A percentile compares a stretch with the other conserved stretches of the same genome.
These are phyloP conservation scores for Torulaspora pretoriensis DNA, from an alignment of 1,139 yeast genomes.

Conservation along the genomic window DNA sequence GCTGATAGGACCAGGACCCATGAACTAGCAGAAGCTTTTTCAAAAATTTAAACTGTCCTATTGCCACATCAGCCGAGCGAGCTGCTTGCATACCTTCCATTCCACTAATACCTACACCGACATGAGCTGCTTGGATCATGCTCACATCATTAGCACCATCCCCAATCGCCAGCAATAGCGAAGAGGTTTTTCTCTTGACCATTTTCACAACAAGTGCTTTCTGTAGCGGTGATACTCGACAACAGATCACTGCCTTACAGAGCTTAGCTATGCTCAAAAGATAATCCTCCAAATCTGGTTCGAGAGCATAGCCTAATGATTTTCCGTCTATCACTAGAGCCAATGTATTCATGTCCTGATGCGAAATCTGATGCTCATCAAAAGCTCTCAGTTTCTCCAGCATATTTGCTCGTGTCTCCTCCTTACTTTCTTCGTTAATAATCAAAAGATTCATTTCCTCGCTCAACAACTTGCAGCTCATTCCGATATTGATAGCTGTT, in stretches of 20 bases:
- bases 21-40: slow-evolving; percentile 82
- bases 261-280: slow-evolving; percentile 75
- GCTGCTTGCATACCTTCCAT: slow-evolving; percentile 99
- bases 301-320: slow-evolving; percentile 80
- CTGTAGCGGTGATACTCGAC: slow-evolving; percentile 96
- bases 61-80: slow-evolving; percentile 92
- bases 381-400: slow-evolving; percentile 74
- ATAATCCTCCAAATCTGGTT: slow-evolving; percentile 71
- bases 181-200: slow-evolving; percentile 75
- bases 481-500: slow-evolving; percentile 98
- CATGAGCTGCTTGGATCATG: slow-evolving; percentile 98
- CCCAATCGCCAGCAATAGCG: slow-evolving; percentile 86
- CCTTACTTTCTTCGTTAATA: slow-evolving; percentile 79
- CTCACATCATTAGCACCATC: slow-evolving; percentile 99
- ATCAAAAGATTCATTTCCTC: slow-evolving; percentile 94
- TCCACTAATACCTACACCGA: slow-evolving; percentile 97
- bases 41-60: slow-evolving; percentile 90
- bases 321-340: slow-evolving; percentile 94
- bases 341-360: slow-evolving; percentile 70
- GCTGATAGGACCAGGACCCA: slow-evolving; percentile 96
- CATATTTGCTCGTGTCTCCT: slow-evolving; percentile 67
- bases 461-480: slow-evolving; percentile 89
- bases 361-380: slow-evolving; percentile 57
- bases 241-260: slow-evolving; percentile 94
- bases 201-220: slow-evolving; percentile 93